These are phyloP conservation scores for Zygoascus bituminiphila DNA, from an alignment of 805 yeast genomes.

Conservation along the genomic window DNA sequence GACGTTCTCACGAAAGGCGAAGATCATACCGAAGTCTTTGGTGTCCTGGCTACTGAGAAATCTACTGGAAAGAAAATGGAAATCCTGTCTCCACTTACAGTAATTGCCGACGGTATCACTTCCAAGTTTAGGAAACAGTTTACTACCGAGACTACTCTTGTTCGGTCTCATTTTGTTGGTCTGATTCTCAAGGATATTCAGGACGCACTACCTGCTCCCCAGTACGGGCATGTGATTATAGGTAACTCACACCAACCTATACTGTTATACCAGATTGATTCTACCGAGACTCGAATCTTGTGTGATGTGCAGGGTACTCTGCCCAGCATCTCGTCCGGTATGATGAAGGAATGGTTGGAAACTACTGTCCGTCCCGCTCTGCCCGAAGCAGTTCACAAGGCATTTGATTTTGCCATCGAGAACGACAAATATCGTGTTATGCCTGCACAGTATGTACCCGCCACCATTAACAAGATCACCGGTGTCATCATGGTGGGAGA, in stretches of 20 bases:
- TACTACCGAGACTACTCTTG: slow-evolving; percentile 51
- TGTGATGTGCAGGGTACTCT: slow-evolving; percentile 79
- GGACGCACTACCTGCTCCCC: slow-evolving; percentile 63
- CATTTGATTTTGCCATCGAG: slow-evolving; percentile 58
- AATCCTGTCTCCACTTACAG: slow-evolving; percentile 55
- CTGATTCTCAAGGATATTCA: slow-evolving; percentile 49
- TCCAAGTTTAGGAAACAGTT: slow-evolving; percentile 82
- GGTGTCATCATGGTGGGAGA: slow-evolving; percentile 87
- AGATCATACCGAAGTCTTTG: slow-evolving; percentile 43
- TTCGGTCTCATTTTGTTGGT: slow-evolving; percentile 84
- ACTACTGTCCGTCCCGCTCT: slow-evolving; percentile 55
- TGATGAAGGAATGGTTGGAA: slow-evolving; percentile 51
- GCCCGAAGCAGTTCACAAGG: slow-evolving; percentile 57
- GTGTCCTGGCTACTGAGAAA: slow-evolving; percentile 43
- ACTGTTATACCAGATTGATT: slow-evolving; percentile 77
- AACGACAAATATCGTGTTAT: slow-evolving; percentile 60
- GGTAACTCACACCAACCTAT: slow-evolving; percentile 78
- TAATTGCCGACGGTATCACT: slow-evolving; percentile 89
- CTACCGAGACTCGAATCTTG: slow-evolving; percentile 74
- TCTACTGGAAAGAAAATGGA: slow-evolving; percentile 31
- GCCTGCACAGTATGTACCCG: slow-evolving; percentile 91
- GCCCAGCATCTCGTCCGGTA: slow-evolving; percentile 56
- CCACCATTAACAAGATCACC: slow-evolving; percentile 53
- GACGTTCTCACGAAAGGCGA: slow-evolving; percentile 48
- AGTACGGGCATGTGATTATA: slow-evolving; percentile 84